Evolutionary conservation across 2,329 filamentous ascomycete genomes (phyloP).

Genomic region (Claviceps paspali): DNA sequence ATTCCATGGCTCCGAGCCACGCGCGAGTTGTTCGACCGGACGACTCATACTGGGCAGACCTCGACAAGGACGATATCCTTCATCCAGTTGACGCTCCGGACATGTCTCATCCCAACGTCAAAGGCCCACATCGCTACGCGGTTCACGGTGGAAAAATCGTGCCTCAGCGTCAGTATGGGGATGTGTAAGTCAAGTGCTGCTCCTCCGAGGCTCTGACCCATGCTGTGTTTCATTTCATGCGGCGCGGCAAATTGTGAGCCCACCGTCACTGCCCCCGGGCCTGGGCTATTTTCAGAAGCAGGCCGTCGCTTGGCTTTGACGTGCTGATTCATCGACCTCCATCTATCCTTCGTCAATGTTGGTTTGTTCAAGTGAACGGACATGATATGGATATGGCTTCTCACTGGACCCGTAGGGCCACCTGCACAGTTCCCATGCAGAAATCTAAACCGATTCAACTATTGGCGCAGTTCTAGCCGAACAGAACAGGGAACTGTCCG

Average conservation of each 20-base stretch:
- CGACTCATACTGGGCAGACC: constrained; percentile 1
- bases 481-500: neutral
- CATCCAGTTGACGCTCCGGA: constrained; percentile 15
- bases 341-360: neutral
- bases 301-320: neutral
- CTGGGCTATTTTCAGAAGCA: constrained; percentile 2
- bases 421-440: neutral
- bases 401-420: neutral
- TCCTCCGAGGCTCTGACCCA: no score
- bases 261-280: neutral
- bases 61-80: constrained; percentile 9
- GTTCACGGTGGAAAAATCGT: constrained; percentile 19
- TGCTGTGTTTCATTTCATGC: neutral
- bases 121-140: constrained; percentile 16
- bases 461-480: neutral
- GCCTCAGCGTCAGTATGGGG: constrained; percentile 10
- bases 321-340: constrained; percentile 5
- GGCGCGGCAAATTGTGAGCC: constrained; percentile 1
- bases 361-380: neutral
- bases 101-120: constrained; percentile 11
- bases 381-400: neutral
- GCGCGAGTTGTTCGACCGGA: constrained; percentile 1
- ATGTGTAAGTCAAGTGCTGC: constrained; percentile 14
- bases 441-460: neutral
- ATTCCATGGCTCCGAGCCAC: neutral